These are phyloP conservation scores for Suzukiozyma palmioleophila DNA, from an alignment of 1,139 yeast genomes.

Conservation along the genomic window DNA sequence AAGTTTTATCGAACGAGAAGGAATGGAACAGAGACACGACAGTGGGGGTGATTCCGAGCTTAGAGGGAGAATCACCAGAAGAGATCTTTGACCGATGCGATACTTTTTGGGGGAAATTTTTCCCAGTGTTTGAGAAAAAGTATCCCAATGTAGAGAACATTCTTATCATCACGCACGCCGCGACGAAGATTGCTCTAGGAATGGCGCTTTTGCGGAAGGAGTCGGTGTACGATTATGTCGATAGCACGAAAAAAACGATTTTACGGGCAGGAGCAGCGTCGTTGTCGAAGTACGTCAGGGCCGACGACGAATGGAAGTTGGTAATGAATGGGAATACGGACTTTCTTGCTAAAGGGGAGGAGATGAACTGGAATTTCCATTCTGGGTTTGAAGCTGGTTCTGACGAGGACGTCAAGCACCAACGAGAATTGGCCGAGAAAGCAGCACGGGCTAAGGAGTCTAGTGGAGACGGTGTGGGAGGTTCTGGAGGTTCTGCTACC, in stretches of 20 bases:
- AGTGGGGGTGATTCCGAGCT: conserved; percentile 47
- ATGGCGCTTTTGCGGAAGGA: conserved; percentile 53
- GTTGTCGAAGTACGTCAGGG: conserved; percentile 31
- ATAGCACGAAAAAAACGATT: conserved; percentile 28
- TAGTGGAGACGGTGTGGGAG: conserved; percentile 16
- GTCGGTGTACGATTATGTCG: conserved; percentile 48
- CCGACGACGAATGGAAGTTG: conserved; percentile 45
- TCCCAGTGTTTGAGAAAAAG: conserved; percentile 47
- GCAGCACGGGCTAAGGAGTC: not conserved
- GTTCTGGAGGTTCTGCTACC: not conserved
- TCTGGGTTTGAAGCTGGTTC: conserved; percentile 71
- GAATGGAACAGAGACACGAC: conserved; percentile 44
- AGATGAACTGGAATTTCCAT: conserved; percentile 85
- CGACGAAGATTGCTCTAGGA: conserved; percentile 76
- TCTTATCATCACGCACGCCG: conserved; percentile 76
- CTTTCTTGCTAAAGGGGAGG: conserved; percentile 72
- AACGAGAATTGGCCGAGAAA: conserved; percentile 32
- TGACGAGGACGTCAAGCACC: conserved; percentile 61
- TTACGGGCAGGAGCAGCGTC: conserved; percentile 47
- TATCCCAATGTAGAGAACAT: conserved; percentile 54
- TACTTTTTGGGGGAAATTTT: conserved; percentile 45
- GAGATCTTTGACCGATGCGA: conserved; percentile 56
- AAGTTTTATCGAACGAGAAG: conserved; percentile 33
- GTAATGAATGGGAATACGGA: conserved; percentile 65
- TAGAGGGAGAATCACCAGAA: conserved; percentile 60